These are phyloP conservation scores for Yamadazyma dushanensis DNA, from an alignment of 1,139 yeast genomes.

Conservation along the genomic window DNA sequence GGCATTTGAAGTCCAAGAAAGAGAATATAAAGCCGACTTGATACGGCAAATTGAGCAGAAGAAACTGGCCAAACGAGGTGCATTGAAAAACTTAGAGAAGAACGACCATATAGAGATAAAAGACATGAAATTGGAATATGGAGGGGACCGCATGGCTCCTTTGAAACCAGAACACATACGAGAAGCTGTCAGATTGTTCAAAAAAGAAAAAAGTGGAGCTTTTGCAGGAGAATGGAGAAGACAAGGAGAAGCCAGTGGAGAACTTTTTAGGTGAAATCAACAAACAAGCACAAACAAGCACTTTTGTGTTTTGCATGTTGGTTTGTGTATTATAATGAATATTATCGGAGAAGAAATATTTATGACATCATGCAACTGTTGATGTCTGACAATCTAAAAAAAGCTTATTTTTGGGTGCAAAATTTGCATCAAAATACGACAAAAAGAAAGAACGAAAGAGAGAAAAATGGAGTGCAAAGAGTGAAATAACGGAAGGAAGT, in stretches of 20 bases:
- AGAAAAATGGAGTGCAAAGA: too few species aligned
- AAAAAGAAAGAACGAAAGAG: too few species aligned
- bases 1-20: slow-evolving; percentile 67
- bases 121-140: slow-evolving; percentile 29
- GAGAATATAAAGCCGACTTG: slow-evolving; percentile 49
- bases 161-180: slow-evolving; percentile 80
- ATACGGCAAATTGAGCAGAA: slow-evolving; percentile 38
- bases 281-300: background rate
- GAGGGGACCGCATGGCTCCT: slow-evolving; percentile 56
- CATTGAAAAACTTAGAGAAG: slow-evolving; percentile 27
- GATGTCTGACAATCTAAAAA: too few species aligned
- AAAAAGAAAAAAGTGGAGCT: slow-evolving; percentile 66
- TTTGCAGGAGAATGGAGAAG: slow-evolving; percentile 62
- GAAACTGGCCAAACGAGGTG: slow-evolving; percentile 31
- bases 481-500: too few species aligned
- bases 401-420: too few species aligned
- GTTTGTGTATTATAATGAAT: too few species aligned
- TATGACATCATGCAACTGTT: too few species aligned
- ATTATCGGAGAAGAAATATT: too few species aligned
- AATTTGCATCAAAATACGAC: too few species aligned
- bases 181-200: slow-evolving; percentile 83
- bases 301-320: too few species aligned
- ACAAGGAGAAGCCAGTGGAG: slow-evolving; percentile 76
- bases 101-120: slow-evolving; percentile 32
- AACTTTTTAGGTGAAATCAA: slow-evolving; percentile 33